Percentiles rank a stretch among this genome's conserved stretches.
These are phyloP conservation scores for Penicillium riverlandense DNA, from an alignment of 495 filamentous ascomycete genomes.

Conservation along the genomic window DNA sequence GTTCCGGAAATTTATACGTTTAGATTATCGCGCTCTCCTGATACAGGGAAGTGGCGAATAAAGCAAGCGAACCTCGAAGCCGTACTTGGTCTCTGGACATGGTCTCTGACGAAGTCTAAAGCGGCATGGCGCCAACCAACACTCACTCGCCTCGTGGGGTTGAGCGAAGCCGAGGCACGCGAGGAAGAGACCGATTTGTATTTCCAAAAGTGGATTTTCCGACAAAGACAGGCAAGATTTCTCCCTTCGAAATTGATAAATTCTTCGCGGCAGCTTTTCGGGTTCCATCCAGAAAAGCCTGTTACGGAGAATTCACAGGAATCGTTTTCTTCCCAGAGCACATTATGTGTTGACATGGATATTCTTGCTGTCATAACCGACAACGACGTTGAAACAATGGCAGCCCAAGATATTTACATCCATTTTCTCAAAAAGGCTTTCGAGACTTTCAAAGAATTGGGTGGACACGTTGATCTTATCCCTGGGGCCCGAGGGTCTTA, in stretches of 20 bases:
- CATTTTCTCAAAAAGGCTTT: conserved; percentile 19
- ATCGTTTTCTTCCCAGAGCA: no score
- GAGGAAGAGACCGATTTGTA: conserved; percentile 18
- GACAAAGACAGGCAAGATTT: conserved; percentile 20
- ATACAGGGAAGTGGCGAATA: conserved; percentile 22
- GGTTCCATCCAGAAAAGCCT: conserved; percentile 1
- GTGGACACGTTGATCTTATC: conserved; percentile 11
- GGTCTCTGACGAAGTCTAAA: conserved; percentile 22
- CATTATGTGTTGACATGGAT: conserved; percentile 1
- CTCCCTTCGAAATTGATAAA: conserved; percentile 14
- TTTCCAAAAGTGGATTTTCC: conserved; percentile 36
- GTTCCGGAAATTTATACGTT: conserved; percentile 11
- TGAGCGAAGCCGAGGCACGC: conserved; percentile 14
- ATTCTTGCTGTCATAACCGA: conserved; percentile 19
- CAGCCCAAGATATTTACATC: conserved; percentile 33
- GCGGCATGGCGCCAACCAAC: conserved; percentile 5
- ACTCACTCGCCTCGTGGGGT: conserved; percentile 22
- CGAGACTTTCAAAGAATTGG: conserved; percentile 4
- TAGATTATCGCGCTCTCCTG: conserved; percentile 12
- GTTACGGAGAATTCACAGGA: no score
- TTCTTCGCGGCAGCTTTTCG: conserved; percentile 16
- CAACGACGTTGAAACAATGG: conserved; percentile 20
- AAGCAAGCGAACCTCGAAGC: conserved; percentile 25
- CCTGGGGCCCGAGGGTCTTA: conserved; percentile 9
- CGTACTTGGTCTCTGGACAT: conserved; percentile 27